Conservation (phyloP, 768 basidiomycete species). For the Rhizopogon vesiculosus region DNA sequence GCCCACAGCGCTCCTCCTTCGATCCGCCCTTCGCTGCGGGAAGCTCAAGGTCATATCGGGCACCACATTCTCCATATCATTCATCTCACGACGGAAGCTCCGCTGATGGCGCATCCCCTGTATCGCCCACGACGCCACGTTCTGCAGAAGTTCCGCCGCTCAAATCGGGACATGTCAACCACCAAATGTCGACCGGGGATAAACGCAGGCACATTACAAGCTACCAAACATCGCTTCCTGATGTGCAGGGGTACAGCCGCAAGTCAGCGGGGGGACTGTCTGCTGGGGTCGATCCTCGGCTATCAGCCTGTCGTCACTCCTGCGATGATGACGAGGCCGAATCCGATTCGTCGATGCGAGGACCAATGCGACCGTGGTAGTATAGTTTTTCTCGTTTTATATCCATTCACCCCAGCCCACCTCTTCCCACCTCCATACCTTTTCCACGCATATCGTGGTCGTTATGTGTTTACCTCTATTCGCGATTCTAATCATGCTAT, state of each 20-base stretch:
- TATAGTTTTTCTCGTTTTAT: background rate
- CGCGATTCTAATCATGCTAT: slow-evolving; percentile 6
- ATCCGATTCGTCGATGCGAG: slow-evolving; percentile 26
- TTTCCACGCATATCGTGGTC: background rate
- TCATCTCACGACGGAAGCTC: slow-evolving; percentile 42
- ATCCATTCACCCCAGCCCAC: background rate
- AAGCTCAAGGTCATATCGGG: slow-evolving; percentile 7
- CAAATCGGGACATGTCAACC: slow-evolving; percentile 11
- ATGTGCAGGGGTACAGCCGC: slow-evolving; percentile 13
- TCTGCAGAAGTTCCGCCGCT: slow-evolving; percentile 27
- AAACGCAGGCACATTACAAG: background rate
- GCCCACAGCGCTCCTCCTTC: slow-evolving; percentile 8
- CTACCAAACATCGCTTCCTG: slow-evolving; percentile 3
- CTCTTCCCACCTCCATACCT: background rate
- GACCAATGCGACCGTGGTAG: slow-evolving; percentile 46
- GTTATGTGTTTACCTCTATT: slow-evolving; percentile 4
- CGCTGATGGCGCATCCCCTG: slow-evolving; percentile 46
- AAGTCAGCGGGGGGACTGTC: slow-evolving; percentile 12
- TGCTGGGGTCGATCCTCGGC: slow-evolving; percentile 17
- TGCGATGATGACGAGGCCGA: slow-evolving; percentile 33
- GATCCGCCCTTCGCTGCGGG: slow-evolving; percentile 9
- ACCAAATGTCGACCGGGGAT: slow-evolving; percentile 12
- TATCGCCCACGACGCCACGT: slow-evolving; percentile 52
- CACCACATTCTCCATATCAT: slow-evolving; percentile 21
- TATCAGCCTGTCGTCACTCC: slow-evolving; percentile 22